Percentiles rank a stretch among this genome's conserved stretches.
Evolutionary conservation across 352 stramenopile genomes (phyloP).

Genomic region (Pythium sp.): DNA sequence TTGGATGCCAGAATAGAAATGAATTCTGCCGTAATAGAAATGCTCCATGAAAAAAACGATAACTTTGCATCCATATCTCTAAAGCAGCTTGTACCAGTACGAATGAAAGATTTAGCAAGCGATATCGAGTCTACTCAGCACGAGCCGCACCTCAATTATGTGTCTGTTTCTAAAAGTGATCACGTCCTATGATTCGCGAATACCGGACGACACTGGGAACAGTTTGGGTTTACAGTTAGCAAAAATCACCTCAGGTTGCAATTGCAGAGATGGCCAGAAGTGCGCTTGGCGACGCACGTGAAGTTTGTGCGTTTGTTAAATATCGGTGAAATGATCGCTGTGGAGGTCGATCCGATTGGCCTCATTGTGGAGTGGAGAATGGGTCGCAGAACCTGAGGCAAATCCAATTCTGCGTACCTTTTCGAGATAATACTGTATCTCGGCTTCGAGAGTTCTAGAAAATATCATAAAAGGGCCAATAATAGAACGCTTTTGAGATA

Average conservation of each 20-base stretch:
- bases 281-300: not conserved
- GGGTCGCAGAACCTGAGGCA: too few species aligned
- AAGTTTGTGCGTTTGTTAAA: not conserved
- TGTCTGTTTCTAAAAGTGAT: too few species aligned
- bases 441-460: not conserved
- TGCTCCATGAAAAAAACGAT: not conserved
- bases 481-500: not conserved
- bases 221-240: too few species aligned
- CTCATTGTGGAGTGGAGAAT: too few species aligned
- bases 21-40: not conserved
- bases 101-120: not conserved
- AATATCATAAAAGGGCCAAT: not conserved
- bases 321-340: too few species aligned
- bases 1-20: not conserved
- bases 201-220: too few species aligned
- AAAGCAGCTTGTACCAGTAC: not conserved
- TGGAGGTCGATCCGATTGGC: too few species aligned
- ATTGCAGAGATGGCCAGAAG: too few species aligned
- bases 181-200: too few species aligned
- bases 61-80: not conserved
- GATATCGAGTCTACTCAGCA: not conserved
- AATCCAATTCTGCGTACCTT: not conserved
- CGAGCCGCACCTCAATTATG: not conserved
- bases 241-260: too few species aligned
- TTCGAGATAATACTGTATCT: not conserved